A percentile compares a stretch with the other conserved stretches of the same genome.
Conservation (phyloP, 805 yeast genomes). For the Candida coquimbonensis region DNA sequence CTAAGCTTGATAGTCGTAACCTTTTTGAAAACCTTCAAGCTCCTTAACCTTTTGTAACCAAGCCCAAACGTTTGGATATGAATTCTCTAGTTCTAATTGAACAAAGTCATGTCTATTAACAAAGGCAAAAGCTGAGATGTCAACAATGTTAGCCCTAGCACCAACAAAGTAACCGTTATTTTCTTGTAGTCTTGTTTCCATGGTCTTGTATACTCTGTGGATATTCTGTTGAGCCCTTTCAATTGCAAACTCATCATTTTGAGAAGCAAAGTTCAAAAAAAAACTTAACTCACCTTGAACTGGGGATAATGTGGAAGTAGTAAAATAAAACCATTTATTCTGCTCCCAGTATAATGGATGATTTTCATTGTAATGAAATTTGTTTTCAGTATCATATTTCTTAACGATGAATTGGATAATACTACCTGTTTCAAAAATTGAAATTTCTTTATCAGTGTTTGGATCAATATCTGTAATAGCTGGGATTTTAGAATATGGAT, state of each 20-base stretch:
- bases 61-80: neutral
- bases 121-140: slow-evolving; percentile 31
- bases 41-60: neutral
- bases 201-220: slow-evolving; percentile 40
- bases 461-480: slow-evolving; percentile 30
- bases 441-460: slow-evolving; percentile 32
- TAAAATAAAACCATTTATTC: slow-evolving; percentile 44
- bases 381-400: slow-evolving; percentile 44
- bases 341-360: slow-evolving; percentile 39
- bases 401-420: slow-evolving; percentile 39
- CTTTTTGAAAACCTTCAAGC: slow-evolving; percentile 1
- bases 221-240: slow-evolving; percentile 37
- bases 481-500: slow-evolving; percentile 57
- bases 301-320: slow-evolving; percentile 48
- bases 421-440: slow-evolving; percentile 45
- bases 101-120: slow-evolving; percentile 31
- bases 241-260: slow-evolving; percentile 41
- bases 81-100: neutral
- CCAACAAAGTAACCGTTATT: slow-evolving; percentile 50
- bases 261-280: slow-evolving; percentile 27
- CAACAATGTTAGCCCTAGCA: slow-evolving; percentile 47
- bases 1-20: neutral
- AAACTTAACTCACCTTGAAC: slow-evolving; percentile 42
- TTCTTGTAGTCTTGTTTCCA: slow-evolving; percentile 38
- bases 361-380: slow-evolving; percentile 26